Base-by-base conservation (phyloP, 805 yeast species). In the Scheffersomyces lignosus region DNA sequence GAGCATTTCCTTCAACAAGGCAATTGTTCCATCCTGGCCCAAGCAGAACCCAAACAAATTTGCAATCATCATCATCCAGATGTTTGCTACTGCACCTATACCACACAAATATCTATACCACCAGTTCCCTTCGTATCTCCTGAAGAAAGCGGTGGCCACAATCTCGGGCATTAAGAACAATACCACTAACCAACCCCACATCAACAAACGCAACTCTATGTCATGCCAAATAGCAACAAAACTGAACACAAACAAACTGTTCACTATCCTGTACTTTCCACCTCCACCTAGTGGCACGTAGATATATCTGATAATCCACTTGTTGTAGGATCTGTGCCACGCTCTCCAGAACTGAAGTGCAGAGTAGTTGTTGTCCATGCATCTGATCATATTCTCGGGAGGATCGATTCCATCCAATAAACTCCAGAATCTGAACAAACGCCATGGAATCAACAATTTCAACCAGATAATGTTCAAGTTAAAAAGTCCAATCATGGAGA, bases 141-240 rank as follows among this genome's bases (percentile, higher is more conserved):
- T 57, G 49, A 69, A 63, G 38, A 61, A 49, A 8, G 63, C 45
- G 3, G 87, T 77, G 12, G 86, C 83, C 9, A 77, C 54, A 34
- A 88, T 75, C 57, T 93, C 99, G 0, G 99, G 99, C 4, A 90
- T 49, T 29, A 93, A 73, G 56, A 91, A 91, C 15, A 91, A 47
- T 4, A 93, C 97, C 36, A 91, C 73, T 18, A 87, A 63, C 96
- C 97, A 90, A 8, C 99, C 98, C 99, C 99, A 93, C 37, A 91
- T 65, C 33, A 93, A 66, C 34, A 93, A 66, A 44, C 80, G 81
- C 52, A 93, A 73, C 62, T 93, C 90, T 47, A 93, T 90, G 56
- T 93, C 99, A 64, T 93, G 99, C 99, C 99, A 93, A 20, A 93
- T 68, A 2, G 99, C 98, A 15, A 93, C 99, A 63, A 93, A 93